Evolutionary conservation across 2,329 filamentous ascomycete genomes (phyloP).

Genomic region (Biscogniauxia marginata): DNA sequence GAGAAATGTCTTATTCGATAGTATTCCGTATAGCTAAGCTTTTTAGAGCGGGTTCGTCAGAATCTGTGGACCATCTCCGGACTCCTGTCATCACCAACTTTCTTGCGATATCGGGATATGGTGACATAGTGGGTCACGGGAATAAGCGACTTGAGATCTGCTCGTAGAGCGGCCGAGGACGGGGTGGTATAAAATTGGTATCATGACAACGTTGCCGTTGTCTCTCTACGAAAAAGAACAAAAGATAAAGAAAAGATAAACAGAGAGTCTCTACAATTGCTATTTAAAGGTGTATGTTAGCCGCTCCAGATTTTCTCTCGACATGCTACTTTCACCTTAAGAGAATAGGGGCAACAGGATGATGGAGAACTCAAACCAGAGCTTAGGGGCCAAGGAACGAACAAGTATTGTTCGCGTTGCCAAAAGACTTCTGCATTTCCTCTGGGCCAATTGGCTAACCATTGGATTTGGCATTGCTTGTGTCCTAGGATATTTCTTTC

Average conservation of each 20-base stretch:
- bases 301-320: neutral
- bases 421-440: constrained; percentile 20
- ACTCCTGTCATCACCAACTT: neutral
- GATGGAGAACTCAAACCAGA: neutral
- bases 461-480: constrained; percentile 31
- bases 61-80: neutral
- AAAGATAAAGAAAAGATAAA: neutral
- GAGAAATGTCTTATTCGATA: neutral
- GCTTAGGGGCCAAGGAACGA: neutral
- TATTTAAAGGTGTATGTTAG: neutral
- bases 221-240: neutral
- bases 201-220: neutral
- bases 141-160: constrained; percentile 3
- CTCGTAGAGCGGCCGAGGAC: neutral
- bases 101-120: constrained; percentile 9
- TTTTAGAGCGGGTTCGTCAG: neutral
- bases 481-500: constrained; percentile 36
- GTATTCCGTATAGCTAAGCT: neutral
- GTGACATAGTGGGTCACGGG: constrained; percentile 1
- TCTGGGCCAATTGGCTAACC: constrained; percentile 32
- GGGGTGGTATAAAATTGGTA: neutral
- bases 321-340: neutral
- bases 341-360: neutral
- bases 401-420: constrained; percentile 6
- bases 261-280: neutral